phyloP scores from a whole-genome alignment of 805 yeast species.

The Wickerhamomyces sydowiorum region DNA sequence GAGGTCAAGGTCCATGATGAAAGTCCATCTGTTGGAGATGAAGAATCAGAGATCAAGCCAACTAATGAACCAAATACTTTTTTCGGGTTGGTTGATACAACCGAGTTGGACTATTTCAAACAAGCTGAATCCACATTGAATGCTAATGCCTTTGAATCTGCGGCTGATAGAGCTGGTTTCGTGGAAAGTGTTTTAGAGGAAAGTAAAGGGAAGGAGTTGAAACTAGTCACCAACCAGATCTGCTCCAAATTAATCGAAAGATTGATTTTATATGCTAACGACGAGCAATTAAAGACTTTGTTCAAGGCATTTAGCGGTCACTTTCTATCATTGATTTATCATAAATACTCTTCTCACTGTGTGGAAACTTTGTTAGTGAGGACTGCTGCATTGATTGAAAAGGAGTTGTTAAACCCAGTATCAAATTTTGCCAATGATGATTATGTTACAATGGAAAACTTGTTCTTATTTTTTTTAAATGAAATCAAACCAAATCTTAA shows the following conservation, averaged over 20 bases:
- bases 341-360: conserved; percentile 92
- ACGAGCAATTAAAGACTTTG: conserved; percentile 57
- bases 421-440: conserved; percentile 29
- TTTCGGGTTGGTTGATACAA: conserved; percentile 80
- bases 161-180: conserved; percentile 71
- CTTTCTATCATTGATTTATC: conserved; percentile 70
- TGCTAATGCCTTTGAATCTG: conserved; percentile 66
- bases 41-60: conserved; percentile 7
- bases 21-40: conserved; percentile 6
- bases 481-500: conserved; percentile 59
- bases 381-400: conserved; percentile 67
- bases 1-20: conserved; percentile 3
- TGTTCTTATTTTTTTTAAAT: conserved; percentile 57
- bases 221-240: conserved; percentile 88
- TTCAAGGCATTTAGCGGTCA: conserved; percentile 69
- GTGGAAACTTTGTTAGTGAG: conserved; percentile 79
- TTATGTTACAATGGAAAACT: conserved; percentile 54
- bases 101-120: conserved; percentile 86
- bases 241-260: conserved; percentile 92
- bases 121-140: conserved; percentile 86
- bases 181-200: conserved; percentile 79
- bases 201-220: conserved; percentile 82
- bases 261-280: conserved; percentile 60
- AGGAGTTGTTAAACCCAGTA: conserved; percentile 51
- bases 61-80: conserved; percentile 41